Percentiles rank a stretch among this genome's conserved stretches.
These are phyloP conservation scores for Termitomyces sp. DNA, from an alignment of 768 basidiomycete species.

Conservation along the genomic window DNA sequence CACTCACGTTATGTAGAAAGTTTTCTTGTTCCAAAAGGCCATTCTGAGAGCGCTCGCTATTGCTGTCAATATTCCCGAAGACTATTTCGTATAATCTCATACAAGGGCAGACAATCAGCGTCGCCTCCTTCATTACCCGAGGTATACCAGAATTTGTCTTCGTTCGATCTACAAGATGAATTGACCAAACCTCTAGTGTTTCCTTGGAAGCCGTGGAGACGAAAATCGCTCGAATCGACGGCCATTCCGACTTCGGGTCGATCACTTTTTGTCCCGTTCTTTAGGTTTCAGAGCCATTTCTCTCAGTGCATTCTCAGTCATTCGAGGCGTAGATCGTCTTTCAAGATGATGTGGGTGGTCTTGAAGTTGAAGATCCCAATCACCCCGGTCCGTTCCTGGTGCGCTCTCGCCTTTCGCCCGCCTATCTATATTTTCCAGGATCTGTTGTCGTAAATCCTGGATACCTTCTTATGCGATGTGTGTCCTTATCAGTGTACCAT, in stretches of 20 bases:
- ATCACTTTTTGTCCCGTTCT: slow-evolving; percentile 35
- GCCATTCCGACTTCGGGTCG: slow-evolving; percentile 53
- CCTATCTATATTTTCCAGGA: slow-evolving; percentile 26
- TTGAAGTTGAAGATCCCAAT: slow-evolving; percentile 57
- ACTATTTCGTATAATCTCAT: slow-evolving; percentile 43
- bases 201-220: slow-evolving; percentile 26
- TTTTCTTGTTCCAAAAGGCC: slow-evolving; percentile 37
- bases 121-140: slow-evolving; percentile 56
- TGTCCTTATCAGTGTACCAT: slow-evolving; percentile 2
- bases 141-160: slow-evolving; percentile 11
- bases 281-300: no score
- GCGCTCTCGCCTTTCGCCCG: slow-evolving; percentile 1
- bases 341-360: slow-evolving; percentile 58
- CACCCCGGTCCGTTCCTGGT: slow-evolving; percentile 39
- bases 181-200: slow-evolving; percentile 21
- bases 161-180: neutral
- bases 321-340: slow-evolving; percentile 35
- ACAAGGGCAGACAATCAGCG: slow-evolving; percentile 47
- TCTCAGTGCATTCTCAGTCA: neutral
- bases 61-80: slow-evolving; percentile 38
- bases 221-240: slow-evolving; percentile 40
- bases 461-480: slow-evolving; percentile 49
- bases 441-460: slow-evolving; percentile 50
- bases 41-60: slow-evolving; percentile 48
- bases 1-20: slow-evolving; percentile 26